Percentiles rank a stretch among this genome's conserved stretches.
Conservation (phyloP, 2,329 filamentous ascomycete species). For the Berkeleyomyces rouxiae region DNA sequence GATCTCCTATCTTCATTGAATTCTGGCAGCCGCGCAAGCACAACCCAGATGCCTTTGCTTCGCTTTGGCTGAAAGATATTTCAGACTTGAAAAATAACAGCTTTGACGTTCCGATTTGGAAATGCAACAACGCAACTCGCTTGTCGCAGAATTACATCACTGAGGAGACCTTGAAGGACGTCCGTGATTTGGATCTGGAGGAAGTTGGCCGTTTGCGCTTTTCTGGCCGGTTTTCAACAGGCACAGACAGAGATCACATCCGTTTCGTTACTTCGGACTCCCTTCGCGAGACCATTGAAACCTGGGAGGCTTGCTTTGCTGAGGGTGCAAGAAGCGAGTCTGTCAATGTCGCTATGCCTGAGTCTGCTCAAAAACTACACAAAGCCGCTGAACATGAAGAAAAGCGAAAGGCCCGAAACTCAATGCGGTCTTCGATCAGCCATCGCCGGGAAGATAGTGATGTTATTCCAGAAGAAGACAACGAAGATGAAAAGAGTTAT, state of each 20-base stretch:
- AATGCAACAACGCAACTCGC: constrained; percentile 55
- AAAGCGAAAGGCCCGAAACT: constrained; percentile 2
- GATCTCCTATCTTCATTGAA: constrained; percentile 79
- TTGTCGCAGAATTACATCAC: constrained; percentile 89
- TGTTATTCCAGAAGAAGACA: constrained; percentile 7
- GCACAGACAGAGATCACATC: constrained; percentile 74
- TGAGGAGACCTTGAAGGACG: constrained; percentile 49
- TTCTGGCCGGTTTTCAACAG: constrained; percentile 68
- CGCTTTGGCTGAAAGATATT: constrained; percentile 74
- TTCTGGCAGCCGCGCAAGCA: constrained; percentile 57
- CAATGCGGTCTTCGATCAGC: constrained; percentile 3
- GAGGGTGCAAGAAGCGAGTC: constrained; percentile 65
- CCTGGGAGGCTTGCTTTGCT: constrained; percentile 79
- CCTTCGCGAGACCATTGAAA: constrained; percentile 81
- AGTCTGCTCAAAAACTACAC: constrained; percentile 57
- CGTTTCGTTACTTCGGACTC: constrained; percentile 75
- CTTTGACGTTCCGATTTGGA: constrained; percentile 84
- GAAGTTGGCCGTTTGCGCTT: constrained; percentile 73
- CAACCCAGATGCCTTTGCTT: constrained; percentile 55
- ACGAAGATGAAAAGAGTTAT: constrained; percentile 33
- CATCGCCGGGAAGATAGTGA: neutral
- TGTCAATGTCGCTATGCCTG: constrained; percentile 58
- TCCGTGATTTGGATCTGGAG: constrained; percentile 60
- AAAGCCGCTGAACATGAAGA: constrained; percentile 40
- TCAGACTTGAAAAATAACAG: constrained; percentile 61